phyloP scores from a whole-genome alignment of 176 grass and related monocot species.

The Oryza officinalis region DNA sequence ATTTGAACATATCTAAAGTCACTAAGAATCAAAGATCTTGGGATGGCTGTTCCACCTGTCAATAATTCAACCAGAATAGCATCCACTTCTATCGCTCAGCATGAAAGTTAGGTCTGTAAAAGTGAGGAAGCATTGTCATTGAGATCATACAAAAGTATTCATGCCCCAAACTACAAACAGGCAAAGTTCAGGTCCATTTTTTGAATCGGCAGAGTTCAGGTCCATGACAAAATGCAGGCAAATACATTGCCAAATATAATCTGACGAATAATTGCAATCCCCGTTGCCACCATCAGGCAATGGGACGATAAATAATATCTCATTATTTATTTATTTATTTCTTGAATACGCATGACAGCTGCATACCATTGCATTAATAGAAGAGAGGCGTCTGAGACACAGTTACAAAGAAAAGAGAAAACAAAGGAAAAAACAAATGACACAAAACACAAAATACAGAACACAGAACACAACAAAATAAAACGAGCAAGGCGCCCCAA shows the following conservation, averaged over 20 bases:
- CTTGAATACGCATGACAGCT: no score
- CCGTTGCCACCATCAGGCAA: neutral
- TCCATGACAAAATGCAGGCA: slow-evolving; percentile 2
- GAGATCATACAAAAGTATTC: slow-evolving; percentile 8
- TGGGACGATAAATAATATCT: neutral
- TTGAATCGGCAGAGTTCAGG: neutral
- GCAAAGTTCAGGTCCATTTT: neutral
- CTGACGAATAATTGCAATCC: neutral
- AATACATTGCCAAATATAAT: neutral
- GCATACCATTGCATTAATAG: no score
- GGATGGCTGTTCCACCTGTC: neutral
- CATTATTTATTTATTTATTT: neutral
- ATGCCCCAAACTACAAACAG: neutral
- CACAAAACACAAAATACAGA: no score
- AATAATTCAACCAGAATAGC: neutral
- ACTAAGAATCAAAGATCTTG: neutral
- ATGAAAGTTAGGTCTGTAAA: neutral
- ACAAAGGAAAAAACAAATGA: no score
- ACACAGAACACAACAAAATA: no score
- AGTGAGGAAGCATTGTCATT: neutral
- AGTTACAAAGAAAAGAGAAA: no score
- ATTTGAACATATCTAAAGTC: slow-evolving; percentile 3
- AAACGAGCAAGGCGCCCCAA: no score
- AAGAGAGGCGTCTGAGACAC: no score
- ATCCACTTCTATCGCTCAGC: slow-evolving; percentile 4